phyloP scores from a whole-genome alignment of 2,329 filamentous ascomycete species.

The Alternaria sp. region DNA sequence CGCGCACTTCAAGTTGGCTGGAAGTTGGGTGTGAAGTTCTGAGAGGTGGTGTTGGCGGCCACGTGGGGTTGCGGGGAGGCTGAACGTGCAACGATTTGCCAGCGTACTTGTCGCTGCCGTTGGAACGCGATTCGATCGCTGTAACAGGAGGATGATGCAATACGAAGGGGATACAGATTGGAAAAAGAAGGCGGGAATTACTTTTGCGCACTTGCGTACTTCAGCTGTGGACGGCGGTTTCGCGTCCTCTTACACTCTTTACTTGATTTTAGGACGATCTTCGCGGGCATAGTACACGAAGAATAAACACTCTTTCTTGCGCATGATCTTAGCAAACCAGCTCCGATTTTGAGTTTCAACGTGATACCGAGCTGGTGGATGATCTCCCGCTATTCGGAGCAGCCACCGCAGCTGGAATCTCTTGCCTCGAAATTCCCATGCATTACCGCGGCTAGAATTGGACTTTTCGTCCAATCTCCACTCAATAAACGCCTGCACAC shows the following conservation, averaged over 20 bases:
- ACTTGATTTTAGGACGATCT: not conserved
- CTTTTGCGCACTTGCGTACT: not conserved
- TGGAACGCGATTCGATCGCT: not conserved
- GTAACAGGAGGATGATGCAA: not conserved
- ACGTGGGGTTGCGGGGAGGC: not conserved
- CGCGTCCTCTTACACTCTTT: constrained; percentile 2
- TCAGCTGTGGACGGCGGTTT: not conserved
- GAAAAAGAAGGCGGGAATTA: not conserved
- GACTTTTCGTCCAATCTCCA: constrained; percentile 8
- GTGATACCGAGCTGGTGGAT: not conserved
- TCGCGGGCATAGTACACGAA: not conserved
- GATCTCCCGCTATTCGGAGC: not conserved
- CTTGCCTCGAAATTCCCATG: not conserved
- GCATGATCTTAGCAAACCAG: not conserved
- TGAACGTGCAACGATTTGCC: constrained; percentile 2
- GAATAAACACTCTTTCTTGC: not conserved
- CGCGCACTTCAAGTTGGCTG: constrained; percentile 53
- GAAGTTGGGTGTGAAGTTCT: constrained; percentile 46
- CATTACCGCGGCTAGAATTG: not conserved
- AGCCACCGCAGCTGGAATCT: not conserved
- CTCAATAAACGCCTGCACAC: not conserved
- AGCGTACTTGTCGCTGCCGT: not conserved
- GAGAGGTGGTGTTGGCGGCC: not conserved
- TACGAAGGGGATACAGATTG: not conserved
- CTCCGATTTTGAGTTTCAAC: not conserved